phyloP scores from a whole-genome alignment of 2,329 filamentous ascomycete species.

The Dactylella cylindrospora region DNA sequence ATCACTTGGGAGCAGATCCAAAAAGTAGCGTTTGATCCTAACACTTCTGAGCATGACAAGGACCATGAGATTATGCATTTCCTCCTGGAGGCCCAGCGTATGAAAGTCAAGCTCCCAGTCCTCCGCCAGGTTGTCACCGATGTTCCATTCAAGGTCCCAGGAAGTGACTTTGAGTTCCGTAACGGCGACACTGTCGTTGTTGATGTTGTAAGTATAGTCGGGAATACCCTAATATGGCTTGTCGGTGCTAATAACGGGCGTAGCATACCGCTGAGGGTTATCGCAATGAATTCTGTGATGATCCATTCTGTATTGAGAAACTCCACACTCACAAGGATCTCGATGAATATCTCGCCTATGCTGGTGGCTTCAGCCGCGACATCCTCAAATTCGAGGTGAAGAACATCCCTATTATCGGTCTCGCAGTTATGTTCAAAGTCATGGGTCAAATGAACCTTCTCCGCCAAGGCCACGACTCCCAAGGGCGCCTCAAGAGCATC shows the following conservation, averaged over 20 bases:
- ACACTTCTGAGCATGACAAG: conserved; percentile 25
- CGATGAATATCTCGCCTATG: conserved; percentile 22
- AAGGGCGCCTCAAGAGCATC: conserved; percentile 44
- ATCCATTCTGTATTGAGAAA: conserved; percentile 37
- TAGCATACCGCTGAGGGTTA: conserved; percentile 27
- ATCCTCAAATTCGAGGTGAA: conserved; percentile 27
- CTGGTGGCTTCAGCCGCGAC: conserved; percentile 22
- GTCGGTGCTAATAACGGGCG: too few species aligned
- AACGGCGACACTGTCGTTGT: conserved; percentile 20
- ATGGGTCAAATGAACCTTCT: conserved; percentile 46
- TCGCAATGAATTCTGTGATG: conserved; percentile 29
- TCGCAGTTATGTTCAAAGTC: conserved; percentile 45
- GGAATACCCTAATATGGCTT: too few species aligned
- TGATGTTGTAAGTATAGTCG: conserved; percentile 25
- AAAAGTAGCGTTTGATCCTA: conserved; percentile 13
- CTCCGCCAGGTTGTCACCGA: conserved; percentile 15
- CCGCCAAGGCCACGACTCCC: conserved; percentile 43
- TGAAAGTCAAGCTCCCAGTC: conserved; percentile 29
- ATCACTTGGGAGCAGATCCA: conserved; percentile 36
- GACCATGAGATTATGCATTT: conserved; percentile 40
- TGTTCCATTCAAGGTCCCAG: conserved; percentile 19
- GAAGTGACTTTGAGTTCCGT: conserved; percentile 30
- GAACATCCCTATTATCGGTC: conserved; percentile 26
- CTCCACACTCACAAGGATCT: conserved; percentile 30
- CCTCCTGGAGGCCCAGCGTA: conserved; percentile 29